Base-by-base conservation (phyloP, 257 asterid genomes). In the Cynanchum wilfordii region DNA sequence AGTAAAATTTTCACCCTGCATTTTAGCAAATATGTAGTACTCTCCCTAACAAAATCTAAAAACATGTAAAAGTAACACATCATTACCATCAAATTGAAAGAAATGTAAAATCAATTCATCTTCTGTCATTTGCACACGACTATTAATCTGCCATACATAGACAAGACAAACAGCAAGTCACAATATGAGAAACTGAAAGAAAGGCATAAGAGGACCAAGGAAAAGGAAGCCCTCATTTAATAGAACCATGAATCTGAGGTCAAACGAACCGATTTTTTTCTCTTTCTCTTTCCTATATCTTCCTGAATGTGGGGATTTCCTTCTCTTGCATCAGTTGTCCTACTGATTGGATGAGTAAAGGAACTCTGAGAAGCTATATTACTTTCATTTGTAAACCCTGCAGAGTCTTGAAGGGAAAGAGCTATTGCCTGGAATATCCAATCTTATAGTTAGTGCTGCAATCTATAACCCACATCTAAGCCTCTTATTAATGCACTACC, bases 51-150 rank as follows among this genome's bases (percentile, higher is more conserved):
- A 57, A 54, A 68, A 65, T 63, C 50, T 29, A 20, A 69, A 80
- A 67, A 13, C 66, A 49, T n/a, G 56, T 0, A 56, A 74, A 65
- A 74, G 45, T 33, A 76, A 75, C 40, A 68, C 66, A 58, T 58
- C 60, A 83, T 84, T 89, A 94, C 99, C 99, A 85, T 94, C 99
- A 24, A 91, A 86, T 81, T 88, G 96, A 81, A 91, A 88, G 82
- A 88, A 94, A 88, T 88, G 88, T 57, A 91, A 68, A 71, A 94
- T 84, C 85, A 91, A 74, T 79, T 94, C 97, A 82, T 94, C 99
- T 75, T 89, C 92, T 25, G 89, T 81, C 96, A 94, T 91, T 77
- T 88, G 95, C 85, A 87, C 97, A 58, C 96, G 85, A 81, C 85
- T 87, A 71, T 80, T 70, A 49, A 84, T 75, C 96, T 88, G 90